Base-by-base conservation (phyloP, 2,329 filamentous ascomycete species). In the Sporothrix curviconia region DNA sequence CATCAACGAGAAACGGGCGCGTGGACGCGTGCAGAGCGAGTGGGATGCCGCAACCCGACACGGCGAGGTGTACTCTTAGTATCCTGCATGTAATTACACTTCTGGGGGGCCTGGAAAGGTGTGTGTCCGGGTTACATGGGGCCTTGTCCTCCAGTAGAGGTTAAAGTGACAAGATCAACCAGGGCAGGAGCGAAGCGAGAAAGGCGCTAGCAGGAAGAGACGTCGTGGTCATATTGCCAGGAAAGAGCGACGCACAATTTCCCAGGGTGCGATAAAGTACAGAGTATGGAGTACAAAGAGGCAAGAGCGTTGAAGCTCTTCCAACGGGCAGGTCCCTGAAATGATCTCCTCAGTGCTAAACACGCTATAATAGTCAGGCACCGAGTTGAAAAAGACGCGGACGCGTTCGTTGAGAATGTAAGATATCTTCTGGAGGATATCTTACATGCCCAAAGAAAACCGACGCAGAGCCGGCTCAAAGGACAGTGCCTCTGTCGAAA, bases 31-130 rank as follows among this genome's bases (percentile, higher is more conserved):
- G 46, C 28, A 40, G 19, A 28, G 37, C 36, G 36, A 52, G n/a
- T n/a, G n/a, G n/a, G n/a, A n/a, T n/a, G n/a, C n/a, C 34, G 36
- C 46, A 36, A 37, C 46, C 30, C 36, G 9, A 24, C 30, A 52
- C 37, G 37, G n/a, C n/a, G n/a, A n/a, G n/a, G n/a, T n/a, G n/a
- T n/a, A n/a, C n/a, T n/a, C n/a, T n/a, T n/a, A n/a, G n/a, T n/a
- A n/a, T n/a, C n/a, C n/a, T n/a, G n/a, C n/a, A n/a, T 52, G 49
- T 43, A 54, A 43, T 54, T 34, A 30, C 50, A 51, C 28, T 24
- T 37, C 15, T n/a, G 14, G 22, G 22, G n/a, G 6, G 19, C 22
- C 24, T n/a, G 4, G 14, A 8, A 32, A 6, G 8, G 32, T n/a
- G 19, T 25, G 47, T 51, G 25, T 47, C n/a, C 32, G 1, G 14